phyloP scores from a whole-genome alignment of 202 grass and related monocot genomes.

The Brachypodium distachyon region DNA sequence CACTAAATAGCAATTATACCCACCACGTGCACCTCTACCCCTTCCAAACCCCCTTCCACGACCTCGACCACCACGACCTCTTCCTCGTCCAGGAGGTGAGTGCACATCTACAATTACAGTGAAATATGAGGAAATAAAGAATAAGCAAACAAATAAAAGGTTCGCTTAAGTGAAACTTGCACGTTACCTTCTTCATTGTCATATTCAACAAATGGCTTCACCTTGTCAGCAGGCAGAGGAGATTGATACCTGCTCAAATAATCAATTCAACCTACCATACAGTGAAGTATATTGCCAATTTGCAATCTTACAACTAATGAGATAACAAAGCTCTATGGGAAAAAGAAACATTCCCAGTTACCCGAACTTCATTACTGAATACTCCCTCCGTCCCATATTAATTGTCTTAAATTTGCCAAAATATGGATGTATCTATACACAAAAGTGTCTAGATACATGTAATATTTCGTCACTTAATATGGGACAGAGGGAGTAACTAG shows the following conservation, averaged over 20 bases:
- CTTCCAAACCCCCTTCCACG: conserved; percentile 54
- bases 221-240: conserved; percentile 72
- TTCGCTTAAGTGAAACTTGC: neutral
- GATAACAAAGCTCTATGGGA: too few species aligned
- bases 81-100: conserved; percentile 53
- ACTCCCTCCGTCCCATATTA: too few species aligned
- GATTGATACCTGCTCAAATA: conserved; percentile 72
- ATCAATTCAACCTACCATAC: neutral
- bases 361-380: neutral
- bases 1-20: neutral
- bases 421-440: too few species aligned
- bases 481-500: too few species aligned
- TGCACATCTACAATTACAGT: conserved; percentile 38
- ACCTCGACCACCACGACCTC: conserved; percentile 60
- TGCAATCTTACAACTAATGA: neutral
- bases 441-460: too few species aligned
- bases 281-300: neutral
- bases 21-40: conserved; percentile 44
- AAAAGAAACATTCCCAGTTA: neutral
- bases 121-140: neutral
- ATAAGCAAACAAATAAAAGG: neutral
- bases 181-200: conserved; percentile 72
- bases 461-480: too few species aligned
- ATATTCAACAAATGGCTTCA: conserved; percentile 76
- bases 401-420: too few species aligned